phyloP scores from a whole-genome alignment of 306 rosid species.

The Cucumis melo region DNA sequence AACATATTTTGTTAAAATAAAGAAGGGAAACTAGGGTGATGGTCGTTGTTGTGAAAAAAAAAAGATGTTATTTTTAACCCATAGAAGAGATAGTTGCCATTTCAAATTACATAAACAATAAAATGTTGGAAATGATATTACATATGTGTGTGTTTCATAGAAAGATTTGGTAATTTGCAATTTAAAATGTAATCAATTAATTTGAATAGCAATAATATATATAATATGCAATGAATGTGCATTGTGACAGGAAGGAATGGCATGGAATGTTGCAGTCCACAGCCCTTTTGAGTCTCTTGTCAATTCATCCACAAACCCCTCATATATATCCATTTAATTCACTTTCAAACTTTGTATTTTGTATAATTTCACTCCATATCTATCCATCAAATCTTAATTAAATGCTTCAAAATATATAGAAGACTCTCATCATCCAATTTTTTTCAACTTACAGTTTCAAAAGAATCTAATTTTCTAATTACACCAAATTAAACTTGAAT shows the following conservation, averaged over 20 bases:
- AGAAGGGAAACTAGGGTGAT: too few relatives aligned
- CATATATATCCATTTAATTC: not conserved
- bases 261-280: constrained; percentile 7
- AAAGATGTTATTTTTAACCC: too few relatives aligned
- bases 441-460: not conserved
- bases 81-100: too few relatives aligned
- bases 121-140: too few relatives aligned
- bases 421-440: not conserved
- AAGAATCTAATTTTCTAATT: too few relatives aligned
- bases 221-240: not conserved
- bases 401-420: not conserved
- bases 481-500: too few relatives aligned
- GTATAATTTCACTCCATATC: not conserved
- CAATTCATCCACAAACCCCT: not conserved
- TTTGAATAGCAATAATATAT: not conserved
- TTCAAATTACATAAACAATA: too few relatives aligned
- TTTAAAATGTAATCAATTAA: not conserved
- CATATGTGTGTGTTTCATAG: too few relatives aligned
- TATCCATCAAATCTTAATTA: not conserved
- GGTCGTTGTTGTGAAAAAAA: too few relatives aligned
- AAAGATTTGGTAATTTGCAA: not conserved
- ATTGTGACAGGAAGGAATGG: not conserved
- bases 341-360: not conserved
- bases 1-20: too few relatives aligned
- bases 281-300: not conserved